Percentiles rank a stretch among this genome's conserved stretches.
Conservation (phyloP, 2,329 filamentous ascomycete species). For the Trichoderma hamatum region DNA sequence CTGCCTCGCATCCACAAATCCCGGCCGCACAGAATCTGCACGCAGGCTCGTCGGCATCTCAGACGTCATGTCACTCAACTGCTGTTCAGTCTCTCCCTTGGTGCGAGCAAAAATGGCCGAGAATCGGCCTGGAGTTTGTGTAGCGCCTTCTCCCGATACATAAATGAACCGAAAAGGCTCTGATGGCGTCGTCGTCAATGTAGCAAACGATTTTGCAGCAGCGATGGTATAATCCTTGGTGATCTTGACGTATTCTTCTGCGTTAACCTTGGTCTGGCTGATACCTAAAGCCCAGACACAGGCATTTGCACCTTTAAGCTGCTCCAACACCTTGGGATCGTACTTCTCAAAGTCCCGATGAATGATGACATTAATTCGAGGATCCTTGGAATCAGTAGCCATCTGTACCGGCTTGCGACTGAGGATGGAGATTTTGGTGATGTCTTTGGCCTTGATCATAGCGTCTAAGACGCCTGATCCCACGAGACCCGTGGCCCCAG, state of each 20-base stretch:
- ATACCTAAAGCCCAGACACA: slow-evolving; percentile 77
- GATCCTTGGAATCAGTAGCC: slow-evolving; percentile 59
- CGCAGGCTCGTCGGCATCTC: slow-evolving; percentile 50
- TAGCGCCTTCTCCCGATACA: slow-evolving; percentile 67
- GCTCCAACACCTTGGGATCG: slow-evolving; percentile 55
- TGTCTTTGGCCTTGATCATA: slow-evolving; percentile 57
- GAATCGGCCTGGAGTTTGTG: slow-evolving; percentile 57
- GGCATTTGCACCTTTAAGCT: slow-evolving; percentile 66
- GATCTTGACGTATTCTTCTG: slow-evolving; percentile 69
- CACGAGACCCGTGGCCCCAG: slow-evolving; percentile 69
- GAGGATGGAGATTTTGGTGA: slow-evolving; percentile 70
- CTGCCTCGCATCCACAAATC: slow-evolving; percentile 54
- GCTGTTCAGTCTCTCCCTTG: slow-evolving; percentile 68
- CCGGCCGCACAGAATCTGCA: slow-evolving; percentile 62
- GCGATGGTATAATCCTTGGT: slow-evolving; percentile 67
- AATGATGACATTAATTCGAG: slow-evolving; percentile 66
- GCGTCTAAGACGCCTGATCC: slow-evolving; percentile 64
- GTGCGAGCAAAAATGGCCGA: slow-evolving; percentile 62
- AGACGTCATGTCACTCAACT: slow-evolving; percentile 56
- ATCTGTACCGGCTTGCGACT: slow-evolving; percentile 66
- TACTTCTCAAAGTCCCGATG: slow-evolving; percentile 70
- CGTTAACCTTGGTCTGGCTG: slow-evolving; percentile 60
- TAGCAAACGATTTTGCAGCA: slow-evolving; percentile 63
- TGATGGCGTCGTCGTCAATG: slow-evolving; percentile 41
- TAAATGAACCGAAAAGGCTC: slow-evolving; percentile 70